Conservation (phyloP, 495 filamentous ascomycete species). For the Podospora appendiculata region DNA sequence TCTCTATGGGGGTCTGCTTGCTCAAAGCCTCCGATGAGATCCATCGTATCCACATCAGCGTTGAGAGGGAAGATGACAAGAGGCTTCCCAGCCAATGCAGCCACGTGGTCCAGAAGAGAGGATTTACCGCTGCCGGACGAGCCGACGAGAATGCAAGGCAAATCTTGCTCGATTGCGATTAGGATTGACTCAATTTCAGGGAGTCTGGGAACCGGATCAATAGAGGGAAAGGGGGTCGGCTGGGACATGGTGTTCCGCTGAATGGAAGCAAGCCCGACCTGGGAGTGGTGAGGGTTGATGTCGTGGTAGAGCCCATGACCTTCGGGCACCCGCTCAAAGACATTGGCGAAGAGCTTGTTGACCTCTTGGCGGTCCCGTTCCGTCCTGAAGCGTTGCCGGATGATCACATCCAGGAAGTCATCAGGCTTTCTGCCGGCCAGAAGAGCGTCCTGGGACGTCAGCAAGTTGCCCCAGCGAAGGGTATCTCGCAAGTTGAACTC, state of each 20-base stretch:
- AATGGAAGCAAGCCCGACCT: slow-evolving; percentile 73
- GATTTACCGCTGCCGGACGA: slow-evolving; percentile 84
- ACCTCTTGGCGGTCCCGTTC: slow-evolving; percentile 57
- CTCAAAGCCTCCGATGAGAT: slow-evolving; percentile 93
- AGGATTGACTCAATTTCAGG: slow-evolving; percentile 75
- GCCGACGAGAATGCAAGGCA: slow-evolving; percentile 85
- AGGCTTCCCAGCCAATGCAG: slow-evolving; percentile 61
- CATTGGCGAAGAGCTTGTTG: slow-evolving; percentile 49
- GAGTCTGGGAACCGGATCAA: slow-evolving; percentile 52
- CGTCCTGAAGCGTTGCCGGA: slow-evolving; percentile 80
- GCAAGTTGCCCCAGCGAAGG: slow-evolving; percentile 76
- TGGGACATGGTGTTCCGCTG: slow-evolving; percentile 50
- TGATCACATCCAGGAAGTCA: slow-evolving; percentile 74
- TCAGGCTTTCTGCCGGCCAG: slow-evolving; percentile 44
- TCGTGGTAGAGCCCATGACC: slow-evolving; percentile 59
- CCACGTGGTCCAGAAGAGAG: slow-evolving; percentile 66
- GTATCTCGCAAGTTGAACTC: slow-evolving; percentile 96
- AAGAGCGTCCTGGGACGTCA: slow-evolving; percentile 48
- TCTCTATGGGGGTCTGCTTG: slow-evolving; percentile 77
- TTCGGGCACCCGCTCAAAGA: slow-evolving; percentile 29
- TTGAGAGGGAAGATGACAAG: slow-evolving; percentile 78
- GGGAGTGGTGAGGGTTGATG: slow-evolving; percentile 41
- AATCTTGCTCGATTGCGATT: slow-evolving; percentile 74
- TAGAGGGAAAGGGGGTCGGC: slow-evolving; percentile 42
- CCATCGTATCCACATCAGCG: slow-evolving; percentile 91